A percentile compares a stretch with the other conserved stretches of the same genome.
Conservation (phyloP, 208 protist species). For the Trypanosomatidae sp. region DNA sequence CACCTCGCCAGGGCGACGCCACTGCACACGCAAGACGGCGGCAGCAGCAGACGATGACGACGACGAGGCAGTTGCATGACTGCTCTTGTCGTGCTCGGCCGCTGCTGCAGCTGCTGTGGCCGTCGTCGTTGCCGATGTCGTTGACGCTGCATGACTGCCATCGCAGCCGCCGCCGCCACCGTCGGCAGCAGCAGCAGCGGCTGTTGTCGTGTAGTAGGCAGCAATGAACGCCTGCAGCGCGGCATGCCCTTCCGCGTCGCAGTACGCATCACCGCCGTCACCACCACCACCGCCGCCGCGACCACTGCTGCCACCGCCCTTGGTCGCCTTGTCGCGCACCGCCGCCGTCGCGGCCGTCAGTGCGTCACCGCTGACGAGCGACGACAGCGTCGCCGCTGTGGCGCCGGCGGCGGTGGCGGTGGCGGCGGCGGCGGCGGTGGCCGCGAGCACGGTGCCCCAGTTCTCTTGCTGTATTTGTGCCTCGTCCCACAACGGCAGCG, state of each 20-base stretch:
- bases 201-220: background rate
- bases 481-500: constrained; percentile 65
- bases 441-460: constrained; percentile 39
- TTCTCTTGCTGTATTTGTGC: constrained; percentile 55
- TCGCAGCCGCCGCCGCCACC: background rate
- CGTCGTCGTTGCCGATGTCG: too few species aligned
- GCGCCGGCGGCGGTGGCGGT: background rate
- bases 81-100: too few species aligned
- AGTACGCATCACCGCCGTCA: background rate
- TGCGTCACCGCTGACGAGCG: too few species aligned
- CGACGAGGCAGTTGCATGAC: too few species aligned
- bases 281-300: background rate
- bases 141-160: background rate
- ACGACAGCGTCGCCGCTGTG: background rate
- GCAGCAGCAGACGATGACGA: too few species aligned
- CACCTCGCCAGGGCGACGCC: constrained; percentile 55
- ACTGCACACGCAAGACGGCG: constrained; percentile 12
- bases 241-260: constrained; percentile 8
- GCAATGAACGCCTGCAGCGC: background rate
- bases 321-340: too few species aligned
- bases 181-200: background rate
- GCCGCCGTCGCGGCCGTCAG: too few species aligned
- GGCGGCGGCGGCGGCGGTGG: background rate
- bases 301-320: background rate
- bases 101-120: background rate